Base-by-base conservation (phyloP, 768 basidiomycete species). In the Amanita pseudoporphyria region DNA sequence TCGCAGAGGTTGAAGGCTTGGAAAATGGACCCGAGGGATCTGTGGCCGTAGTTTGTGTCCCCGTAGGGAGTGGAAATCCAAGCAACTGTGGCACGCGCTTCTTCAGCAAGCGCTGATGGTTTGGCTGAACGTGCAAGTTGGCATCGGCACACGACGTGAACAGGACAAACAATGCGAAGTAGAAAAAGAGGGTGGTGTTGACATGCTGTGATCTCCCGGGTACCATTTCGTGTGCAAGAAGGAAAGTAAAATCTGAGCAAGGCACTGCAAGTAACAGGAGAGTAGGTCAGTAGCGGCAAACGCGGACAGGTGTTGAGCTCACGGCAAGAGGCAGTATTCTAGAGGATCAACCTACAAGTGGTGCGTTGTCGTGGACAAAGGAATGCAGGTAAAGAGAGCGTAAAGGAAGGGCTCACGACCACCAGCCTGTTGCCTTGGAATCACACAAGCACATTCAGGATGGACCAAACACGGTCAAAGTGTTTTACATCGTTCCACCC, bases 21-120 rank as follows among this genome's bases (percentile, higher is more conserved):
- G 22, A 14, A 5, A n/a, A 6, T 28, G 24, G n/a, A n/a, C n/a
- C 6, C 12, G 40, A 61, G 59, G 46, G 16, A 7, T 24, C 24
- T 5, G 6, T 22, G 19, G 32, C 13, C 2, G 45, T 19, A 22
- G 35, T 1, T 7, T 22, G 16, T 31, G 16, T 13, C 38, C 13
- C 10, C n/a, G 45, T 13, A 47, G 5, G 1, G 7, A 9, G 0
- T 3, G 35, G 47, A 1, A 22, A 14, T 14, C 14, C 22, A 1
- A 43, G 6, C 48, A 61, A 52, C 37, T 58, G 52, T 1, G 74
- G 69, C 3, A 68, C 60, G 32, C 86, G 82, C 62, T 84, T 87
- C 68, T 73, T 84, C 56, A 88, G 61, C 62, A 89, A 65, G 58
- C 86, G 82, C 58, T 79, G 77, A 58, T 80, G 65, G 58, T 68